Evolutionary conservation across 352 stramenopile genomes (phyloP), one percentile per base, ranked within the genome.

Genomic region (Discostella stelligera): DNA sequence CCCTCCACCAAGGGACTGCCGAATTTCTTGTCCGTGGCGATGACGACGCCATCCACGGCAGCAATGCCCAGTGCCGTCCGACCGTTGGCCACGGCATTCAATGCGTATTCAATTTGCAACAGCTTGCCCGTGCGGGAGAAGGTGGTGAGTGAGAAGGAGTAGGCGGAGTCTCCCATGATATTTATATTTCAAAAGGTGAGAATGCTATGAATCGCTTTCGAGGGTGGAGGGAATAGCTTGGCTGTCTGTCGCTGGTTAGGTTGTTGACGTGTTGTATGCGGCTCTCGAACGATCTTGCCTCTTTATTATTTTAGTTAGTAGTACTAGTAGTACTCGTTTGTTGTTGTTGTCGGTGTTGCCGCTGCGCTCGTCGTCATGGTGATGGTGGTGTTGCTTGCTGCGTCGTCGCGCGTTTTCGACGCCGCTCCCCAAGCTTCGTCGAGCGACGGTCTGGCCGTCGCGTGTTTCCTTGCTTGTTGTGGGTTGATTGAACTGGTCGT

Each of bases 81-180:
- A 25, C 97, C 97, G 77, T 98, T 95, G 66, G 94, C 94, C n/a
- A 99, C 97, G 7, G 97, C 97, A 73, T 98, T 98, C 1, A 99
- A 91, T 27, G 97, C 97, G 79, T 99, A 99, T 88, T 99, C 97
- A 79, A 99, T 99, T 91, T 99, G 97, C 55, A 99, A 92, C 55
- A 99, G 92, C 90, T 99, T 99, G 55, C 97, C 97, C 39, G 96
- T 98, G 71, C 96, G 94, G 84, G 96, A 98, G 90, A 99, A 99
- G 67, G 97, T 99, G 77, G 97, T 99, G 63, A 99, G 91, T 84
- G 96, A 99, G 91, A 99, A 99, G 74, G 95, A 98, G 84, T 99
- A 99, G 61, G 95, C 95, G 65, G 95, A 98, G 90, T 98, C 96
- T 71, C 94, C 95, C 96, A 98, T 98, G 32, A 53, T 56, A 39